Evolutionary conservation across 1,139 yeast species (phyloP), one percentile per base, ranked within the genome.

Genomic region (Wickerhamiella pararugosa): DNA sequence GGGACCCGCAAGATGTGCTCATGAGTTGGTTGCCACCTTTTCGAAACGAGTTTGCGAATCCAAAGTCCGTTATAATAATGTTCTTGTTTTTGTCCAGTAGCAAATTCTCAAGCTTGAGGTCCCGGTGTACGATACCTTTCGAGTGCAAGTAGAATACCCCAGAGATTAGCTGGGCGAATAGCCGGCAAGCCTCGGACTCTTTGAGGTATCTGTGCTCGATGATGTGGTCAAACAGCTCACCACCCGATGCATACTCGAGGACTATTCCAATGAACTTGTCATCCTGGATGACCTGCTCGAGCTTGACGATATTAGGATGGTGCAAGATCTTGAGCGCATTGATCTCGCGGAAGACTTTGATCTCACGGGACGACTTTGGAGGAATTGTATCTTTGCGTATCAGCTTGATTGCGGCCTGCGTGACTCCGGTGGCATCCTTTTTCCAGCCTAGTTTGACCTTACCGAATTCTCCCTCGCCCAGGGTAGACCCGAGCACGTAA

Each of bases 391-490:
- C 95, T 54, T 94, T 70, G 55, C 87, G 77, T 47, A 90, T 84
- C 48, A 90, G 72, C 58, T 90, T 90, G 53, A 90, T 86, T 40
- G 98, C 98, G 1, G 95, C 96, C 49, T 51, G 50, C 25, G 43
- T 39, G 25, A 87, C 96, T 63, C 84, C 92, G 43, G 52, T 51
- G 33, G 86, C 86, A 55, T 79, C 90, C 59, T 79, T 79, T 31
- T 94, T 69, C 96, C 96, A 87, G 15, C 96, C 97, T n/a, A 90
- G 68, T 60, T 87, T 90, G 47, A 90, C 98, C 61, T 87, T 87
- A 46, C 97, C 98, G 60, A 90, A 90, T 59, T 90, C 97, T 36
- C 98, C 98, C 63, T 87, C 95, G 33, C 98, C 98, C n/a, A 90
- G 65, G 1, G 97, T 87, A 21, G 94, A 79, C 4, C 97, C 97